Base-by-base conservation (phyloP, 2,329 filamentous ascomycete species). In the Cadophora gregata region DNA sequence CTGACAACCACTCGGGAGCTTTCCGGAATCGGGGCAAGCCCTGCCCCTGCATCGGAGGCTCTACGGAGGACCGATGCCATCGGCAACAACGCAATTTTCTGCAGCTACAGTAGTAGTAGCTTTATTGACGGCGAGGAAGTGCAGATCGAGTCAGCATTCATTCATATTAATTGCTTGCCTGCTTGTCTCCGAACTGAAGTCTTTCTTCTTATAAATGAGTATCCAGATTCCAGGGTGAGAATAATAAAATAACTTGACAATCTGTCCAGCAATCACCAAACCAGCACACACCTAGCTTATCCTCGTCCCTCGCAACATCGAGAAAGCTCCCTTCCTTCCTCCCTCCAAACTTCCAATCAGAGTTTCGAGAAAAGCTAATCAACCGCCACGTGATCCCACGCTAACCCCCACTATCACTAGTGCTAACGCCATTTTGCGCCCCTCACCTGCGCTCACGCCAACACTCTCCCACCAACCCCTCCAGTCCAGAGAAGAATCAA, bases 381-480 rank as follows among this genome's bases (percentile, higher is more conserved):
- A 9, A 24, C n/a, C 48, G 8, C 38, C 50, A 63, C 61, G 61
- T 63, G 61, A 63, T 47, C 14, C 1, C 1, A 24, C 50, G 36
- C 64, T 63, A 66, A 56, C 12, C 55, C 56, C 24, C 29, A 50
- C 51, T 48, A 29, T 60, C 21, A 21, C 51, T 42, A 63, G 59
- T 21, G 38, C 33, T 50, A 55, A 48, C 63, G 50, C 63, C 50
- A 62, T 56, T 45, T 53, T 25, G n/a, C 59, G 59, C 64, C 59
- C 63, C 67, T 64, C 50, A 56, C 45, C 19, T 45, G 33, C 66
- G 31, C 45, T 24, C 51, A 42, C 66, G 31, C 51, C 53, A 36
- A 45, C 10, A 42, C 12, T 19, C 38, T 19, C 56, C 53, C 63
- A 29, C 50, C 50, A 56, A 60, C 61, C 65, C 67, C 62, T 69